These are phyloP conservation scores for Sanguinoderma infundibulare DNA, from an alignment of 1,284 basidiomycete species.

Conservation along the genomic window DNA sequence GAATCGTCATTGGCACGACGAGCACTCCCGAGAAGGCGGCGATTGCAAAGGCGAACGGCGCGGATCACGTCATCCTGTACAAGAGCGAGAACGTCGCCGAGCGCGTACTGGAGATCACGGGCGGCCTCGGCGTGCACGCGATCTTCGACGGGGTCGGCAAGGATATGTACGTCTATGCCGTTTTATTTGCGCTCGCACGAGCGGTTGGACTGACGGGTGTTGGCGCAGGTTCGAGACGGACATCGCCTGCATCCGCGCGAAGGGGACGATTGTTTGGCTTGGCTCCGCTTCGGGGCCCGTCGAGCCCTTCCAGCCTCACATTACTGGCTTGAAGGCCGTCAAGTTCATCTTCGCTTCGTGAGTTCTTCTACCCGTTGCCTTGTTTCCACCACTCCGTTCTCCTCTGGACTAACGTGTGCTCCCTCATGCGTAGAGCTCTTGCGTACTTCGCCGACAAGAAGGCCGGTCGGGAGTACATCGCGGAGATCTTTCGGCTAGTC, in stretches of 20 bases:
- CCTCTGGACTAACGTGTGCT: too few relatives aligned
- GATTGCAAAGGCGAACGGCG: slow-evolving; percentile 81
- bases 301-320: slow-evolving; percentile 74
- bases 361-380: slow-evolving; percentile 30
- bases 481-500: slow-evolving; percentile 72
- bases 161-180: slow-evolving; percentile 68
- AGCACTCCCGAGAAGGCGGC: slow-evolving; percentile 88
- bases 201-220: neutral
- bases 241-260: slow-evolving; percentile 81
- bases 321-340: slow-evolving; percentile 83
- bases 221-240: slow-evolving; percentile 77
- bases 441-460: neutral
- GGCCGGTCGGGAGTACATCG: slow-evolving; percentile 66
- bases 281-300: slow-evolving; percentile 92
- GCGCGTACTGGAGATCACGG: slow-evolving; percentile 78
- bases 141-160: slow-evolving; percentile 96
- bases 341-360: slow-evolving; percentile 79
- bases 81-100: slow-evolving; percentile 71
- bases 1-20: slow-evolving; percentile 92
- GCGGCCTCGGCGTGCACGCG: slow-evolving; percentile 84
- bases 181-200: neutral
- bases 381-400: too few relatives aligned
- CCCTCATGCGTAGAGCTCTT: neutral
- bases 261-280: slow-evolving; percentile 85
- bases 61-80: slow-evolving; percentile 88